phyloP scores from a whole-genome alignment of 2,329 filamentous ascomycete species.

The Zymoseptoria brevis region DNA sequence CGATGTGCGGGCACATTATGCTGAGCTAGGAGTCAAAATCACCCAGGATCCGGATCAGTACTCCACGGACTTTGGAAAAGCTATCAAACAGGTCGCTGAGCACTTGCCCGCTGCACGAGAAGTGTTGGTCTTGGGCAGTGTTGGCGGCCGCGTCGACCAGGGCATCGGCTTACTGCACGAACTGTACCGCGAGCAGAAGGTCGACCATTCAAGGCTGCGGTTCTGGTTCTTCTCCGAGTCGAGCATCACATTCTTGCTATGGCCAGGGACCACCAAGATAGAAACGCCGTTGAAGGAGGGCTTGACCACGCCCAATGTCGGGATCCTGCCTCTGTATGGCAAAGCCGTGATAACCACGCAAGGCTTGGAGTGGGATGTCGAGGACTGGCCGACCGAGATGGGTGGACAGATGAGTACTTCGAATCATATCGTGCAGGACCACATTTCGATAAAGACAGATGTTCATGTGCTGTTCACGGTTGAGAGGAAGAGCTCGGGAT shows the following conservation, averaged over 20 bases:
- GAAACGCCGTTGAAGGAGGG: conserved; percentile 45
- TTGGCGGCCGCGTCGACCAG: conserved; percentile 88
- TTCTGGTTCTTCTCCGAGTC: conserved; percentile 75
- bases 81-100: conserved; percentile 54
- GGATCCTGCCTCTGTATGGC: conserved; percentile 78
- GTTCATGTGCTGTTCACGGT: conserved; percentile 43
- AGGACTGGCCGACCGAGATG: conserved; percentile 61
- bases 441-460: conserved; percentile 34
- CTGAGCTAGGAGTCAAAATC: conserved; percentile 51
- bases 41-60: conserved; percentile 72
- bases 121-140: conserved; percentile 73
- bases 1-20: conserved; percentile 59
- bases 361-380: conserved; percentile 87
- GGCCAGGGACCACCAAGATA: conserved; percentile 59
- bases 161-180: conserved; percentile 84
- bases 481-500: conserved; percentile 23
- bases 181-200: conserved; percentile 50
- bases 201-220: conserved; percentile 34
- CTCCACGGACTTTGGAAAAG: conserved; percentile 83
- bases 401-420: conserved; percentile 43
- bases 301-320: conserved; percentile 68
- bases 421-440: conserved; percentile 39
- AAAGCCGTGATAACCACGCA: conserved; percentile 67
- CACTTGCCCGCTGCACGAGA: conserved; percentile 19
- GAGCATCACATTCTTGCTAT: conserved; percentile 76